These are phyloP conservation scores for Populus hybrid DNA, from an alignment of 441 rosid genomes.

Conservation along the genomic window DNA sequence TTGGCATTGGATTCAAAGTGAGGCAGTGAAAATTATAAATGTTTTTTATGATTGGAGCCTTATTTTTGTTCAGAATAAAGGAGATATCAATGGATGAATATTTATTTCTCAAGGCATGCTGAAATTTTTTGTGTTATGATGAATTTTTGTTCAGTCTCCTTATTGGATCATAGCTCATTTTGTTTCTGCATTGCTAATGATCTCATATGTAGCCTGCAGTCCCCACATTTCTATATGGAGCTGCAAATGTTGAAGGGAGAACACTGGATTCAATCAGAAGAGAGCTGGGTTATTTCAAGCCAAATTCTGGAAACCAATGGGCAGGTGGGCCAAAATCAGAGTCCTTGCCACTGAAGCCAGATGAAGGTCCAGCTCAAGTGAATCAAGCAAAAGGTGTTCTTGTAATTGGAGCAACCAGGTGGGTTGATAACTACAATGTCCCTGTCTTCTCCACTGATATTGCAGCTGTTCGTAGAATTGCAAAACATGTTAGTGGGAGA, in stretches of 20 bases:
- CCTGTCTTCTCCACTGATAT: conserved; percentile 60
- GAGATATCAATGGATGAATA: background rate
- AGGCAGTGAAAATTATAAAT: background rate
- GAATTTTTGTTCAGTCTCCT: background rate
- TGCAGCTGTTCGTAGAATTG: conserved; percentile 50
- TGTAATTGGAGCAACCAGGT: conserved; percentile 66
- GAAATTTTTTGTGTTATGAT: background rate
- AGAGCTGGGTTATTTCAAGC: conserved; percentile 81
- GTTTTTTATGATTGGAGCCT: background rate
- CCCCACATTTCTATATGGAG: conserved; percentile 80
- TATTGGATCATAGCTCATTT: background rate
- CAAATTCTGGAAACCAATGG: conserved; percentile 67
- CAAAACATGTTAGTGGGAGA: conserved; percentile 65
- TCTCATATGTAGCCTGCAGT: conserved; percentile 47
- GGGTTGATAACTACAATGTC: conserved; percentile 83
- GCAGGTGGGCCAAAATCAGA: conserved; percentile 51
- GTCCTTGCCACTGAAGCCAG: conserved; percentile 54
- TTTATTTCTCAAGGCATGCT: background rate
- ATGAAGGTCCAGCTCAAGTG: conserved; percentile 59
- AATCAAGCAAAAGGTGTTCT: conserved; percentile 56
- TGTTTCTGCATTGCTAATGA: conserved; percentile 18
- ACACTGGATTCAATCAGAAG: conserved; percentile 82
- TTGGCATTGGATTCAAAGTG: background rate
- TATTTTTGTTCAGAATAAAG: background rate
- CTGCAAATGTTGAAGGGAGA: conserved; percentile 55